Evolutionary conservation across 2,329 filamentous ascomycete species (phyloP), one percentile per base, ranked within the genome.

Genomic region (Clathrospora elynae): DNA sequence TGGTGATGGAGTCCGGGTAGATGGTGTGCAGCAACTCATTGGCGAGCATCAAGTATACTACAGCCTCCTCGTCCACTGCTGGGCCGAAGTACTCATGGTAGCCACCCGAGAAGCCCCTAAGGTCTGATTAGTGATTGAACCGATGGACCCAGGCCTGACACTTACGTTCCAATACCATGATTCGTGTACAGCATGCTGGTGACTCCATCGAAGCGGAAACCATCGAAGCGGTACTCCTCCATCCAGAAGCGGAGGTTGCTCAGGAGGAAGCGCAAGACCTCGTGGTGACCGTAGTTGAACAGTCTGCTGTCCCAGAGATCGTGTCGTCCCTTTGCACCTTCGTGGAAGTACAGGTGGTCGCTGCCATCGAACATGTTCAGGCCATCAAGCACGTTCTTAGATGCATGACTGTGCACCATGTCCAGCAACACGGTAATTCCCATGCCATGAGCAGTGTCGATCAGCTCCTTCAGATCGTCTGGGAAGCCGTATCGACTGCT

Each of bases 201-300:
- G 37, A 99, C 93, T 54, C 93, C 93, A 59, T 99, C 93, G 62
- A 99, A 99, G 28, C 93, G 84, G 80, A 97, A 99, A 16, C 93
- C 93, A 66, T 99, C 93, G 66, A 99, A 97, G 26, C 84, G 77
- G 64, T 96, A 99, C 73, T 96, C 91, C 42, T 97, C 92, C 91
- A 99, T 97, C 91, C 93, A 99, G 76, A 96, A 99, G 16, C 92
- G 83, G 44, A 99, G 74, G 68, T 99, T 99, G 70, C 91, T 96
- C 17, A 99, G 78, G 31, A 99, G 76, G 73, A 99, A 99, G n/a
- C 93, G 83, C 67, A 97, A 71, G 14, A 99, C 93, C 68, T 99
- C 93, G 62, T 97, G 90, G 62, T 83, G 83, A 19, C 91, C 92
- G 66, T 97, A 99, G 76, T 99, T 99, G 79, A 99, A 99, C 42